Evolutionary conservation across 2,329 filamentous ascomycete genomes (phyloP).

Genomic region (Xylaria sp.): DNA sequence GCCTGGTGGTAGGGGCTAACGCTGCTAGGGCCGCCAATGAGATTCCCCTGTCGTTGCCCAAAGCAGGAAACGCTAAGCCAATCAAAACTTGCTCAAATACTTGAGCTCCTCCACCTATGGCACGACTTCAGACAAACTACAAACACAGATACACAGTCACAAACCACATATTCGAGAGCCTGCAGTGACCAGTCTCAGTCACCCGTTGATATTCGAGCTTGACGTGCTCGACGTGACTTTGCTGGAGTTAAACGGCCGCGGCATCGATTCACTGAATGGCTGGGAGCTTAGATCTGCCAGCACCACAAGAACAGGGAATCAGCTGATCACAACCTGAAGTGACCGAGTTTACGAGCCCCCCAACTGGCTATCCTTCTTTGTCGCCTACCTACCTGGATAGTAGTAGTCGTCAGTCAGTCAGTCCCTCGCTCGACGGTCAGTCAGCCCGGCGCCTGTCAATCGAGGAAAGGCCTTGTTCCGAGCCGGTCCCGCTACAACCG

Average conservation of each 20-base stretch:
- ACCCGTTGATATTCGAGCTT: slow-evolving; percentile 21
- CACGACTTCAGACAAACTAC: slow-evolving; percentile 36
- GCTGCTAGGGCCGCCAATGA: slow-evolving; percentile 35
- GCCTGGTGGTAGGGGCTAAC: slow-evolving; percentile 24
- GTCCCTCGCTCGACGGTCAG: slow-evolving; percentile 7
- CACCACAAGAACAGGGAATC: slow-evolving; percentile 22
- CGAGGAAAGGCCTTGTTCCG: slow-evolving; percentile 16
- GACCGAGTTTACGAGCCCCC: slow-evolving; percentile 7
- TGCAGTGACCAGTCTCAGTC: slow-evolving; percentile 28
- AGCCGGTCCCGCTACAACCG: slow-evolving; percentile 18
- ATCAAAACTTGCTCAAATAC: slow-evolving; percentile 60
- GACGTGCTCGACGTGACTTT: slow-evolving; percentile 1
- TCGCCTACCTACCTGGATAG: slow-evolving; percentile 21
- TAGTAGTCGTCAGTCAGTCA: neutral
- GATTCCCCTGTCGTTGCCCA: slow-evolving; percentile 31
- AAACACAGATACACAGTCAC: slow-evolving; percentile 20
- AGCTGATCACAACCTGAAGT: slow-evolving; percentile 26
- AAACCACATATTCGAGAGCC: slow-evolving; percentile 27
- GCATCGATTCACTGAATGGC: slow-evolving; percentile 9
- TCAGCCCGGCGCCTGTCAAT: slow-evolving; percentile 13
- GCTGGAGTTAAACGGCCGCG: slow-evolving; percentile 15
- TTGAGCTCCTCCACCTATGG: slow-evolving; percentile 44
- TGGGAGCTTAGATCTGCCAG: neutral
- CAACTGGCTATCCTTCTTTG: slow-evolving; percentile 7
- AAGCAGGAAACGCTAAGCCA: slow-evolving; percentile 46